Percentiles rank a stretch among this genome's conserved stretches.
Conservation (phyloP, 2,329 filamentous ascomycete genomes). For the Exophiala aquamarina region DNA sequence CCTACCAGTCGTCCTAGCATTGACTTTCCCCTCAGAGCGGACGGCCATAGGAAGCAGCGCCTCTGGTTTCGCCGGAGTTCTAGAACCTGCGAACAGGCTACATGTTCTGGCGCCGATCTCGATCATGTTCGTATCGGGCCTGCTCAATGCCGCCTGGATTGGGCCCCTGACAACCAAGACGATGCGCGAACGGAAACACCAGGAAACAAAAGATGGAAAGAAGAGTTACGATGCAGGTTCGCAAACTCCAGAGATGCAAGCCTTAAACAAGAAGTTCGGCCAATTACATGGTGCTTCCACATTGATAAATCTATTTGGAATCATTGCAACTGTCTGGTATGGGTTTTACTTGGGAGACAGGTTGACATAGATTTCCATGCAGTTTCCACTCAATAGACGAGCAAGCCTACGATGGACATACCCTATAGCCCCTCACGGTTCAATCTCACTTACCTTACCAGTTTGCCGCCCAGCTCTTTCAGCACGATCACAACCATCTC, state of each 20-base stretch:
- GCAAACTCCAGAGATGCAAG: slow-evolving; percentile 80
- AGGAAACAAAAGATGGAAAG: slow-evolving; percentile 89
- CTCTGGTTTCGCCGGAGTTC: slow-evolving; percentile 54
- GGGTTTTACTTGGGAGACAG: slow-evolving; percentile 70
- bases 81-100: slow-evolving; percentile 62
- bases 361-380: slow-evolving; percentile 52
- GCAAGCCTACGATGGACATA: no score
- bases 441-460: no score
- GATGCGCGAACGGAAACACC: slow-evolving; percentile 74
- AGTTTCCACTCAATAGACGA: no score
- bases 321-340: slow-evolving; percentile 72
- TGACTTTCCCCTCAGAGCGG: slow-evolving; percentile 74
- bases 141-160: slow-evolving; percentile 69
- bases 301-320: slow-evolving; percentile 70
- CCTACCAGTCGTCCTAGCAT: slow-evolving; percentile 68
- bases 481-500: no score
- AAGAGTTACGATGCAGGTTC: slow-evolving; percentile 76
- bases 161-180: slow-evolving; percentile 73
- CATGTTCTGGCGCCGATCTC: slow-evolving; percentile 67
- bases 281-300: slow-evolving; percentile 79
- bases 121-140: slow-evolving; percentile 67
- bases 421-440: no score
- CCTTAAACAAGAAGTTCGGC: slow-evolving; percentile 75
- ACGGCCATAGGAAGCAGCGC: slow-evolving; percentile 35
- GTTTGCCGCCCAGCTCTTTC: no score